Percentiles rank a stretch among this genome's conserved stretches.
phyloP scores from a whole-genome alignment of 805 yeast species.

The Schwanniomyces yamadae region DNA sequence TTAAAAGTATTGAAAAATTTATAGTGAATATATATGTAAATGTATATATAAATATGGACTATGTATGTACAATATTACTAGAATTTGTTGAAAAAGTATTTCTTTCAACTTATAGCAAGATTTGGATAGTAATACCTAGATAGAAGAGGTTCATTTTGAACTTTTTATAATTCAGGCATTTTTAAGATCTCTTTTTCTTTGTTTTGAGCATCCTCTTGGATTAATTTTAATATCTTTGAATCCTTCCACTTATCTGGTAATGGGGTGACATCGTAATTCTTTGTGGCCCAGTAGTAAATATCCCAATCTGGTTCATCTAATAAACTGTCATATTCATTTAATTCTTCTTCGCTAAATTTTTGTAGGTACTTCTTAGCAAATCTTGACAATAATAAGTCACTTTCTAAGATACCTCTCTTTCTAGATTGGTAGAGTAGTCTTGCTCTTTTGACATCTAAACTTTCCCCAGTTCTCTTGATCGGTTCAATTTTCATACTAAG shows the following conservation, averaged over 20 bases:
- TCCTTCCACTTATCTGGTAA: conserved; percentile 84
- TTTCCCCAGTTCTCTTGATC: conserved; percentile 70
- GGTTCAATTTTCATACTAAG: conserved; percentile 67
- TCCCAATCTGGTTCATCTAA: conserved; percentile 99
- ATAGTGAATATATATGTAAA: too few relatives aligned
- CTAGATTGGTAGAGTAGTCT: conserved; percentile 87
- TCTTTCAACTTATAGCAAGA: too few relatives aligned
- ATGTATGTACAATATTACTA: too few relatives aligned
- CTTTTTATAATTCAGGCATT: conserved; percentile 62
- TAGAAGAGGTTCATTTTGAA: too few relatives aligned
- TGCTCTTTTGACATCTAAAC: conserved; percentile 74
- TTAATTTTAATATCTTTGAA: conserved; percentile 56
- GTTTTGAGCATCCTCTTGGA: conserved; percentile 76
- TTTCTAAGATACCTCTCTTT: conserved; percentile 92
- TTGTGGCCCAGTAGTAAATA: conserved; percentile 96
- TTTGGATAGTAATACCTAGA: too few relatives aligned
- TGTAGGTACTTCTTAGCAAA: conserved; percentile 78
- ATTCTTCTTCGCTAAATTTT: conserved; percentile 54
- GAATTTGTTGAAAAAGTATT: too few relatives aligned
- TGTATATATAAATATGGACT: too few relatives aligned
- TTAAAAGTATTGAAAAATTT: too few relatives aligned
- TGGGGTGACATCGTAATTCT: conserved; percentile 76
- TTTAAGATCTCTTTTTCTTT: conserved; percentile 69
- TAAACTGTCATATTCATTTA: conserved; percentile 81
- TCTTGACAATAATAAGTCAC: conserved; percentile 80